Conservation (phyloP, 2,329 filamentous ascomycete species). For the Thielaviopsis punctulata region DNA sequence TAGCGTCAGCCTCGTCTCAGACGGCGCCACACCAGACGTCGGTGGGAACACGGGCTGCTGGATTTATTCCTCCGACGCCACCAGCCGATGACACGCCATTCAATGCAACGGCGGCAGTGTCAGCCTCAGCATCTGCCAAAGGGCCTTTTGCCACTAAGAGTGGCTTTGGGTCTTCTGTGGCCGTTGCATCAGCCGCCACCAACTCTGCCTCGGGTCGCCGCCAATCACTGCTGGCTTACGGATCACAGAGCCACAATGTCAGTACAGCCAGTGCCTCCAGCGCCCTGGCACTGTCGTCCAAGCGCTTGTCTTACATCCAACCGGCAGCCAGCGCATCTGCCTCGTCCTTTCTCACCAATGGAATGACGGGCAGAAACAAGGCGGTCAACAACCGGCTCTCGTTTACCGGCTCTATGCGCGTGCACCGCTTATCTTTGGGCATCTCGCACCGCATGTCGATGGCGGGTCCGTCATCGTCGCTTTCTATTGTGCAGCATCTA, state of each 20-base stretch:
- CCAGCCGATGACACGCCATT: conserved; percentile 40
- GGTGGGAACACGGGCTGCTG: neutral
- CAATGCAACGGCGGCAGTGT: conserved; percentile 18
- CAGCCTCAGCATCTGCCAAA: neutral
- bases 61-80: conserved; percentile 41
- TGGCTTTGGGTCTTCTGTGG: neutral
- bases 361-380: conserved; percentile 10
- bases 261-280: conserved; percentile 19
- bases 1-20: conserved; percentile 1
- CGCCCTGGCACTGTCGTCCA: conserved; percentile 21
- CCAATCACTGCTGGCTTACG: conserved; percentile 15
- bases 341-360: conserved; percentile 16
- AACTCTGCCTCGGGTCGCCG: conserved; percentile 7
- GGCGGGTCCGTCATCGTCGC: conserved; percentile 43
- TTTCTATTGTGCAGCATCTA: conserved; percentile 48
- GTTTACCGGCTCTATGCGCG: conserved; percentile 21
- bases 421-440: conserved; percentile 33
- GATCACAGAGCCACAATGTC: conserved; percentile 21
- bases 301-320: conserved; percentile 30
- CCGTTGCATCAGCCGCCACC: neutral
- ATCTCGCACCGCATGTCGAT: conserved; percentile 63
- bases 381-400: conserved; percentile 21
- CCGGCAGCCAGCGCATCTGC: conserved; percentile 15
- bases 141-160: neutral
- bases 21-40: neutral